Evolutionary conservation across 345 rosid genomes (phyloP).

Genomic region (Hibiscus tridactylites): DNA sequence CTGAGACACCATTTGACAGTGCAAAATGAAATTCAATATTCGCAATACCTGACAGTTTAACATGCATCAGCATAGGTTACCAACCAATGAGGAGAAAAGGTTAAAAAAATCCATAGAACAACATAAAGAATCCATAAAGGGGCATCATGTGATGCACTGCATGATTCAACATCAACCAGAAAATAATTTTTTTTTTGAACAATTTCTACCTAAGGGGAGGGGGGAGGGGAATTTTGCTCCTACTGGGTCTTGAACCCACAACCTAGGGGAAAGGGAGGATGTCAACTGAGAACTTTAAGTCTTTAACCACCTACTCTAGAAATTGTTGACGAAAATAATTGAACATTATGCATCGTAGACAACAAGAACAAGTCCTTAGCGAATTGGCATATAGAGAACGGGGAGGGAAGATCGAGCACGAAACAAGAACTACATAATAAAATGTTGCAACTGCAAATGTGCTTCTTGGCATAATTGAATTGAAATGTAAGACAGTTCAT

Average conservation of each 20-base stretch:
- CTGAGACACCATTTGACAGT: conserved; percentile 55
- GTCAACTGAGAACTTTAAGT: too few species aligned
- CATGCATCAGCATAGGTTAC: background rate
- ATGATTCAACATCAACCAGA: background rate
- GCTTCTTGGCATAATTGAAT: background rate
- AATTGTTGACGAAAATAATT: background rate
- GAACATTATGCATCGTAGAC: background rate
- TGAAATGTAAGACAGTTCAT: background rate
- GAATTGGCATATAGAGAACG: background rate
- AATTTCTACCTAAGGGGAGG: too few species aligned
- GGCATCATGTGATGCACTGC: background rate
- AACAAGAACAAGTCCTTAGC: background rate
- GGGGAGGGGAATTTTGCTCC: too few species aligned
- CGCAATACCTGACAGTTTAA: conserved; percentile 38
- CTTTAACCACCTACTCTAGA: too few species aligned
- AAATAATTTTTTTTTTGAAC: background rate
- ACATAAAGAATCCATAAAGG: background rate
- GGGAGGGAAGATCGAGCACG: background rate
- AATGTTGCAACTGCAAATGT: background rate
- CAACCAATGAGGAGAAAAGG: conserved; percentile 27
- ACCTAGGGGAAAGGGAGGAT: too few species aligned
- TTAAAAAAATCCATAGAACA: background rate
- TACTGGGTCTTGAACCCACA: too few species aligned
- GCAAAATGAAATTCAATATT: conserved; percentile 55
- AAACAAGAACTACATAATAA: background rate